These are phyloP conservation scores for Dothistroma septosporum DNA, from an alignment of 2,329 filamentous ascomycete species.

Conservation along the genomic window DNA sequence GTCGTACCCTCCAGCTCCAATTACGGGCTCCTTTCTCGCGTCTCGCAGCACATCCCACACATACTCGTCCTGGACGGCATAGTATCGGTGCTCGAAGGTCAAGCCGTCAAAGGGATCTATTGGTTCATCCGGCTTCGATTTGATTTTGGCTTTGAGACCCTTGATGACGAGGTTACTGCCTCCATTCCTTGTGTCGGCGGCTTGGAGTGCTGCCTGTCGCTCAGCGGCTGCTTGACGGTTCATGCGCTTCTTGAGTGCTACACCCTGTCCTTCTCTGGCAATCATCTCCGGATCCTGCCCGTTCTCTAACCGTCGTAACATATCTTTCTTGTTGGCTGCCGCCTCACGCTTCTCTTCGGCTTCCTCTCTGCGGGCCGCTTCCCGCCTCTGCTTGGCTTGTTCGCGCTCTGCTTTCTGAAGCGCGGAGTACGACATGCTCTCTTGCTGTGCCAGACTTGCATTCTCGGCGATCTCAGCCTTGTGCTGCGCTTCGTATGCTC, in stretches of 20 bases:
- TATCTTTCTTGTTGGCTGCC: slow-evolving; percentile 61
- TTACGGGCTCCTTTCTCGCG: slow-evolving; percentile 60
- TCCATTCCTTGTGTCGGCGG: slow-evolving; percentile 32
- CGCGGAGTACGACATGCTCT: slow-evolving; percentile 45
- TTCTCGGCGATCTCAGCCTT: slow-evolving; percentile 53
- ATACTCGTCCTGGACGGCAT: slow-evolving; percentile 65
- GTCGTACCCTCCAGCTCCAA: slow-evolving; percentile 77
- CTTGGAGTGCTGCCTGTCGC: slow-evolving; percentile 40
- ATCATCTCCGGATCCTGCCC: slow-evolving; percentile 58
- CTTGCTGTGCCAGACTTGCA: slow-evolving; percentile 45
- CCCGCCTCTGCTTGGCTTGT: slow-evolving; percentile 58
- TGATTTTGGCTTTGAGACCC: slow-evolving; percentile 64
- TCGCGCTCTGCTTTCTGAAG: slow-evolving; percentile 60
- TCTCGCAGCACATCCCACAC: slow-evolving; percentile 69
- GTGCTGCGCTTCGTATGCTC: slow-evolving; percentile 70
- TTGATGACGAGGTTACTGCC: slow-evolving; percentile 60
- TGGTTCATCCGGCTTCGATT: slow-evolving; percentile 62
- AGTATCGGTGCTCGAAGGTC: slow-evolving; percentile 61
- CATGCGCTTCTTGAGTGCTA: slow-evolving; percentile 70
- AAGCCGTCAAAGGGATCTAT: slow-evolving; percentile 88
- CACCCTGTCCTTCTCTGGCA: slow-evolving; percentile 51
- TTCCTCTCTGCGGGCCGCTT: slow-evolving; percentile 63
- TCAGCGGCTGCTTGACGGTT: slow-evolving; percentile 52
- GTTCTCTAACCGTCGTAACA: slow-evolving; percentile 65
- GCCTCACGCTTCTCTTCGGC: slow-evolving; percentile 64